Conservation (phyloP, 1,284 basidiomycete genomes). For the Trametes hirsuta region DNA sequence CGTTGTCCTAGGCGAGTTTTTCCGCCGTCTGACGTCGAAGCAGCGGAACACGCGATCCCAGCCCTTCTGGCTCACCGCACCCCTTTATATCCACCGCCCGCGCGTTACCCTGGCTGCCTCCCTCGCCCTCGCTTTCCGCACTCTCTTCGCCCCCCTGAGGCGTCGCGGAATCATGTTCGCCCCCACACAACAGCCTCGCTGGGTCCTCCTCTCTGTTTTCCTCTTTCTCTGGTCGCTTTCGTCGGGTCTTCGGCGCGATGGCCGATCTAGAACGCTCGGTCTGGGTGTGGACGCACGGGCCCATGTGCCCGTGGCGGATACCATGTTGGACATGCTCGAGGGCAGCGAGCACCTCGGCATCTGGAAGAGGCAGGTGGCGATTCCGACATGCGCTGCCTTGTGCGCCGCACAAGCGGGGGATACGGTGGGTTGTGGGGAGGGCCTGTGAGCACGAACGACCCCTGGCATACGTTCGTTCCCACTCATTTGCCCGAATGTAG, state of each 20-base stretch:
- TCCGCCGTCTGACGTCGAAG: constrained; percentile 1
- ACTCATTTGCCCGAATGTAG: neutral
- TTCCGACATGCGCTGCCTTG: constrained; percentile 13
- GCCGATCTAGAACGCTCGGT: constrained; percentile 11
- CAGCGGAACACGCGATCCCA: neutral
- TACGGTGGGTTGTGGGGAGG: constrained; percentile 18
- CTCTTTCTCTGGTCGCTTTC: constrained; percentile 26
- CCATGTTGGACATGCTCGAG: neutral
- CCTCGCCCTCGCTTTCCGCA: neutral
- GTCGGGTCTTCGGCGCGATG: constrained; percentile 15
- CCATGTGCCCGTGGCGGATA: neutral
- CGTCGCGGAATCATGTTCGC: constrained; percentile 3
- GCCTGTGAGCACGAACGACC: constrained; percentile 18
- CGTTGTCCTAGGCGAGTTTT: neutral
- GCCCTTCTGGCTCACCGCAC: constrained; percentile 2
- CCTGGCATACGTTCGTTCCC: no score
- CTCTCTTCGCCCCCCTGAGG: neutral
- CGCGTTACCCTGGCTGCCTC: neutral
- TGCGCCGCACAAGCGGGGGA: constrained; percentile 13
- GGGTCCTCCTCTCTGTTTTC: constrained; percentile 26
- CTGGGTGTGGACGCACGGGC: constrained; percentile 24
- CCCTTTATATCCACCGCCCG: neutral
- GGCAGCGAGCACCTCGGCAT: neutral
- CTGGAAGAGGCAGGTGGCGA: constrained; percentile 6
- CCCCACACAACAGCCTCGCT: constrained; percentile 22